These are phyloP conservation scores for Grigorovia yakushimaensis DNA, from an alignment of 805 yeast species.

Conservation along the genomic window DNA sequence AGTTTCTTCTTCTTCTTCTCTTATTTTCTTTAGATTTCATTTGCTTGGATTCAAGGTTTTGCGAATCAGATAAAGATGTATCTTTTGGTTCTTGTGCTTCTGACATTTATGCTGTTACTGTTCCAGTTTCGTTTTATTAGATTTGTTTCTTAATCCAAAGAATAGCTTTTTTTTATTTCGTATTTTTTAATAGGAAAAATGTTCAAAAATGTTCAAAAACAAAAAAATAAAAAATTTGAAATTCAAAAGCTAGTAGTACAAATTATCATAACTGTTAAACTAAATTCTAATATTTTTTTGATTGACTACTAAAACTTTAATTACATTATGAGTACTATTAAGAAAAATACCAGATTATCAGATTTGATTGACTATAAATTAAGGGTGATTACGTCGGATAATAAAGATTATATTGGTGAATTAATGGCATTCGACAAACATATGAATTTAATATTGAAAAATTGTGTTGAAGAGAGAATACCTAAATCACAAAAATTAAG, in stretches of 20 bases:
- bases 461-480: constrained; percentile 73
- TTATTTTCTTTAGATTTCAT: constrained; percentile 5
- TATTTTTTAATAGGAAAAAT: no score
- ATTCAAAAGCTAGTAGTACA: no score
- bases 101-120: constrained; percentile 13
- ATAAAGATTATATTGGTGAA: constrained; percentile 67
- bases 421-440: constrained; percentile 82
- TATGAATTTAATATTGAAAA: constrained; percentile 76
- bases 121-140: no score
- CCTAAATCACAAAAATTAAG: constrained; percentile 45
- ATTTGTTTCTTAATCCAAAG: no score
- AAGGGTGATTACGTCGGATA: constrained; percentile 66
- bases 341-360: constrained; percentile 28
- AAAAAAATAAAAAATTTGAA: no score
- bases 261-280: no score
- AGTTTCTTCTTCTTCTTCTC: constrained; percentile 37
- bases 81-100: constrained; percentile 21
- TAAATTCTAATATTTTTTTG: no score
- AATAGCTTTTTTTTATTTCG: no score
- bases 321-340: constrained; percentile 12
- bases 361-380: constrained; percentile 68
- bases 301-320: background rate
- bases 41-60: background rate
- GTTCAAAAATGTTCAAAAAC: no score
- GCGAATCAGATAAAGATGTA: background rate